phyloP scores from a whole-genome alignment of 2,329 filamentous ascomycete genomes.

The Alternaria metachromatica region DNA sequence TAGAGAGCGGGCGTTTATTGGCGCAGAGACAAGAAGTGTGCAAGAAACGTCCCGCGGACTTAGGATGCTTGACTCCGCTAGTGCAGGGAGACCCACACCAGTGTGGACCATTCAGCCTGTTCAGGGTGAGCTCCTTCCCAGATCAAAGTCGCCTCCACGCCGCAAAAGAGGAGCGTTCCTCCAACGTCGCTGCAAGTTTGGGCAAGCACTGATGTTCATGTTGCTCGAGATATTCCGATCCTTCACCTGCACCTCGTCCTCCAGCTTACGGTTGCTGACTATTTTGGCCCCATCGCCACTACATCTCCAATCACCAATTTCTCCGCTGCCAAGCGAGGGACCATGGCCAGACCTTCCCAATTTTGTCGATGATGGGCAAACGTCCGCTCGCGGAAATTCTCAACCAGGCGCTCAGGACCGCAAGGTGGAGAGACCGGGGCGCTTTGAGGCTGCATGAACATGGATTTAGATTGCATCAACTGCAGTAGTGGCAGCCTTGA shows the following conservation, averaged over 20 bases:
- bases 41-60: not conserved
- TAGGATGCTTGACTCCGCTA: not conserved
- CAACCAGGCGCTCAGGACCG: constrained; percentile 4
- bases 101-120: not conserved
- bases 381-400: constrained; percentile 25
- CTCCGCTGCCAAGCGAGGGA: constrained; percentile 26
- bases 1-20: not conserved
- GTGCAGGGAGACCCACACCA: not conserved
- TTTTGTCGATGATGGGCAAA: constrained; percentile 15
- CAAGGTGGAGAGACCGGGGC: constrained; percentile 12
- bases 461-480: constrained; percentile 21
- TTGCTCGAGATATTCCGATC: not conserved
- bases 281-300: not conserved
- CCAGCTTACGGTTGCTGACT: not conserved
- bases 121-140: not conserved
- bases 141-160: not conserved
- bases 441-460: constrained; percentile 15
- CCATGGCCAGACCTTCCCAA: constrained; percentile 15
- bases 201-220: not conserved
- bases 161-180: not conserved
- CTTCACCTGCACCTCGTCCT: not conserved
- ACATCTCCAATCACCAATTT: constrained; percentile 33
- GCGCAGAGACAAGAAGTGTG: not conserved
- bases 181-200: not conserved
- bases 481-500: constrained; percentile 5